Evolutionary conservation across 2,329 filamentous ascomycete species (phyloP).

Genomic region (Exserohilum turcica): DNA sequence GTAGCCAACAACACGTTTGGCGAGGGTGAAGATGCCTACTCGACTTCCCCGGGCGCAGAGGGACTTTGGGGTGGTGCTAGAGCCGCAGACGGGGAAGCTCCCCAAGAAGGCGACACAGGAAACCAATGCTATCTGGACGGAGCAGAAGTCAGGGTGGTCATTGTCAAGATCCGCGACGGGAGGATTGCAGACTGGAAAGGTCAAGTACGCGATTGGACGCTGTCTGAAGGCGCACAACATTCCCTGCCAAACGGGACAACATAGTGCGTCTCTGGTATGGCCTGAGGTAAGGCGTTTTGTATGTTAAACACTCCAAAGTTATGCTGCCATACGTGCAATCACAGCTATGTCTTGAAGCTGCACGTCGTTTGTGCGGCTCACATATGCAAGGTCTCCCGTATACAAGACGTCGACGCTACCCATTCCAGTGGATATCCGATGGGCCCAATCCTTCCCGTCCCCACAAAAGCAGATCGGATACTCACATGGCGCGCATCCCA

Average conservation of each 20-base stretch:
- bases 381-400: not conserved
- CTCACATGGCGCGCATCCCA: not conserved
- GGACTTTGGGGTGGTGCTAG: slow-evolving; percentile 53
- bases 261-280: not conserved
- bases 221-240: slow-evolving; percentile 1
- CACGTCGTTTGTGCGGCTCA: not conserved
- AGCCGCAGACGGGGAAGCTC: slow-evolving; percentile 48
- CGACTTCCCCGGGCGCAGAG: slow-evolving; percentile 43
- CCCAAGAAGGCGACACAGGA: slow-evolving; percentile 51
- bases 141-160: slow-evolving; percentile 83
- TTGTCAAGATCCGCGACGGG: slow-evolving; percentile 82
- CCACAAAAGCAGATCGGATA: not conserved
- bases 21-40: slow-evolving; percentile 32
- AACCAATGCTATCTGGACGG: slow-evolving; percentile 74
- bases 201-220: slow-evolving; percentile 77
- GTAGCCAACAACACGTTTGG: slow-evolving; percentile 91
- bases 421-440: not conserved
- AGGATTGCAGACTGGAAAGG: slow-evolving; percentile 95
- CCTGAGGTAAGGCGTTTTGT: not conserved
- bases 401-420: not conserved
- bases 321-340: not conserved
- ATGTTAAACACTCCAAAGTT: not conserved
- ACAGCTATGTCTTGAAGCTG: not conserved
- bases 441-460: not conserved
- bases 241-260: not conserved